Percentiles rank a stretch among this genome's conserved stretches.
Evolutionary conservation across 78 protist genomes (phyloP).

Genomic region (Dictyostelium capitatum): DNA sequence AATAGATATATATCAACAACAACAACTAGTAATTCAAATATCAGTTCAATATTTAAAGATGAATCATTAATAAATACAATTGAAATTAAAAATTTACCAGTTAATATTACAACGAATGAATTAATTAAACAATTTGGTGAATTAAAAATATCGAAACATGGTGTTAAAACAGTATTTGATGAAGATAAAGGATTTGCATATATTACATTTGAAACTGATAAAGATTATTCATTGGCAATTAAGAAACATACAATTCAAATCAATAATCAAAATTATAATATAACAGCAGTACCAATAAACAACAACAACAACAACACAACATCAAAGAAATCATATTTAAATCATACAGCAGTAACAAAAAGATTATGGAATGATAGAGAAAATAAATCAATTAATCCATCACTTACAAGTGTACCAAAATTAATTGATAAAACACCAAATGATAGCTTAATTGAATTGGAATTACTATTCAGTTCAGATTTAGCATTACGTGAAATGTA

Average conservation of each 20-base stretch:
- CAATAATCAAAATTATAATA: not conserved
- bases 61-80: constrained; percentile 17
- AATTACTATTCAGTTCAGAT: constrained; percentile 52
- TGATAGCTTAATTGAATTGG: constrained; percentile 42
- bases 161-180: constrained; percentile 43
- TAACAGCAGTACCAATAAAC: constrained; percentile 2
- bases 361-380: constrained; percentile 39
- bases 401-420: not conserved
- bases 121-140: constrained; percentile 4
- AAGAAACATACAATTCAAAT: not conserved
- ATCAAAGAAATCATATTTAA: not conserved
- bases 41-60: not conserved
- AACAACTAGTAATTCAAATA: not conserved
- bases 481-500: constrained; percentile 60
- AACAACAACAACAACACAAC: not conserved
- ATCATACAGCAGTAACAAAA: constrained; percentile 43
- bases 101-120: constrained; percentile 7
- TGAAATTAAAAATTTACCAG: constrained; percentile 44
- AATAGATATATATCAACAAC: no score
- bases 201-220: constrained; percentile 27
- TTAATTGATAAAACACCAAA: constrained; percentile 36
- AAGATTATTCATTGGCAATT: constrained; percentile 27
- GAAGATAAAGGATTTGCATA: constrained; percentile 33
- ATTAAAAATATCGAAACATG: constrained; percentile 12
- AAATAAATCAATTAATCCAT: not conserved